These are phyloP conservation scores for Metarhizium anisopliae DNA, from an alignment of 2,329 filamentous ascomycete genomes.

Conservation along the genomic window DNA sequence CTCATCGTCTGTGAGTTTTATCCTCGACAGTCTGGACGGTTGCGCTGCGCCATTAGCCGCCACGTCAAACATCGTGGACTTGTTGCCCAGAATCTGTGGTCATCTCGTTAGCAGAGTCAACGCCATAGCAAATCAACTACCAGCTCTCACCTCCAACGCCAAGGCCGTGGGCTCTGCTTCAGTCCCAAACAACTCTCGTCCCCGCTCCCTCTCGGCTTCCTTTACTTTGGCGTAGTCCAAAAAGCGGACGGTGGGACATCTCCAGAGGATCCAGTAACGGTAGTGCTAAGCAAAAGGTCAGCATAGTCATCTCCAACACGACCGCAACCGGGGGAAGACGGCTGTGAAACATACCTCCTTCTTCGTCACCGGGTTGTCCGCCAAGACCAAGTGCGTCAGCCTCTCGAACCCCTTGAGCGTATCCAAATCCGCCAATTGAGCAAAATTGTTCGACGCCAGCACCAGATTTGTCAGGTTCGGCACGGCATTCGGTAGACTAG, in stretches of 20 bases:
- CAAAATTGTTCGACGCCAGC: constrained; percentile 72
- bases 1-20: constrained; percentile 83
- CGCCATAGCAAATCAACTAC: background rate
- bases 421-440: constrained; percentile 81
- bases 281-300: constrained; percentile 56
- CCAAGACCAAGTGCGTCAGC: constrained; percentile 70
- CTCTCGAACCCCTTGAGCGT: constrained; percentile 58
- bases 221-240: constrained; percentile 91
- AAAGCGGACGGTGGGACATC: constrained; percentile 75
- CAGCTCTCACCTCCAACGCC: constrained; percentile 54
- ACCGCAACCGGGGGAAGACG: background rate
- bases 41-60: constrained; percentile 34
- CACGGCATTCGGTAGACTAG: constrained; percentile 61
- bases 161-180: constrained; percentile 67
- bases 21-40: constrained; percentile 59
- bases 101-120: background rate
- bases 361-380: constrained; percentile 83
- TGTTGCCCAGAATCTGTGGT: constrained; percentile 67
- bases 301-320: background rate
- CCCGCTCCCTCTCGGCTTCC: constrained; percentile 68
- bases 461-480: constrained; percentile 78
- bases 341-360: constrained; percentile 63
- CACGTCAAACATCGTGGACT: constrained; percentile 64
- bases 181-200: constrained; percentile 76
- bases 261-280: constrained; percentile 84